A percentile compares a stretch with the other conserved stretches of the same genome.
These are phyloP conservation scores for Heterobasidion irregulare DNA, from an alignment of 1,284 basidiomycete genomes.

Conservation along the genomic window DNA sequence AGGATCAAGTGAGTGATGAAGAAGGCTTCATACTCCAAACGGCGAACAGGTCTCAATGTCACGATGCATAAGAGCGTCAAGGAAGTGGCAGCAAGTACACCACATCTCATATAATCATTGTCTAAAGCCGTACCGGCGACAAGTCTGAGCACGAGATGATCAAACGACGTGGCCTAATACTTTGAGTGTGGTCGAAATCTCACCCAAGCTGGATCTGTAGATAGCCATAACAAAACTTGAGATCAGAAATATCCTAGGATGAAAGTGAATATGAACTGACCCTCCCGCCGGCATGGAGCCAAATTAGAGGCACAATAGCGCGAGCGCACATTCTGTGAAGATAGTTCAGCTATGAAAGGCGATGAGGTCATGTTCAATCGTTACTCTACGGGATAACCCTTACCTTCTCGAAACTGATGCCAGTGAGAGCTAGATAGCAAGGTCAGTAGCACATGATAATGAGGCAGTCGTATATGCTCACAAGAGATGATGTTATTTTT, in stretches of 20 bases:
- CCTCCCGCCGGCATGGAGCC: conserved; percentile 38
- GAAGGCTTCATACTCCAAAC: conserved; percentile 18
- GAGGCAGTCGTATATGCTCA: conserved; percentile 20
- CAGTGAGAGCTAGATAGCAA: conserved; percentile 41
- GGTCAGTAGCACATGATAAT: background rate
- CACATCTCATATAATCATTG: conserved; percentile 1
- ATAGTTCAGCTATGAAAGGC: conserved; percentile 29
- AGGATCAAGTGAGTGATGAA: conserved; percentile 17
- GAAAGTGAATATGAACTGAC: conserved; percentile 18
- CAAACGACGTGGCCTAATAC: background rate
- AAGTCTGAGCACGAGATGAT: background rate
- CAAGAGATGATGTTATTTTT: conserved; percentile 58
- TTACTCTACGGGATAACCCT: background rate
- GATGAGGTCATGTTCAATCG: conserved; percentile 9
- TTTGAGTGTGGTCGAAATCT: background rate
- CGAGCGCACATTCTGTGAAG: conserved; percentile 47
- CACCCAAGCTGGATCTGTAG: background rate
- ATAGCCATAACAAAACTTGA: background rate
- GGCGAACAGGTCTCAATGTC: conserved; percentile 16
- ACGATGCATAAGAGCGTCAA: conserved; percentile 15
- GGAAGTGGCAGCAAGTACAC: conserved; percentile 11
- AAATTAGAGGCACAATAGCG: conserved; percentile 35
- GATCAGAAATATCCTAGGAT: background rate
- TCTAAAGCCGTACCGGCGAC: background rate
- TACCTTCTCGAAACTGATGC: conserved; percentile 53